Percentiles rank a stretch among this genome's conserved stretches.
These are phyloP conservation scores for Oryza officinalis DNA, from an alignment of 176 grass and related monocot genomes.

Conservation along the genomic window DNA sequence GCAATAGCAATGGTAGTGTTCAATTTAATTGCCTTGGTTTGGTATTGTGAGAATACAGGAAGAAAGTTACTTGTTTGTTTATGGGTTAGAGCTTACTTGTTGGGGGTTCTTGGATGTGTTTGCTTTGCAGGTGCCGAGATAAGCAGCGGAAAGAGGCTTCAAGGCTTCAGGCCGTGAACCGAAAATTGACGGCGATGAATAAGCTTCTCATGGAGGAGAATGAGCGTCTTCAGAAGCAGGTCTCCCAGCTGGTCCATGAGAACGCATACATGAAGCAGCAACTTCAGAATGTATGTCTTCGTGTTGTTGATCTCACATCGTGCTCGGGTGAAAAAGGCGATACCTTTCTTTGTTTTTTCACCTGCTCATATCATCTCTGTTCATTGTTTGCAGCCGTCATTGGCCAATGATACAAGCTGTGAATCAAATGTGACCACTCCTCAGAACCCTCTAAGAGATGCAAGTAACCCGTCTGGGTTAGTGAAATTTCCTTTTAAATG, in stretches of 20 bases:
- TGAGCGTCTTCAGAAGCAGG: constrained; percentile 96
- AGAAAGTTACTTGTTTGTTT: constrained; percentile 2
- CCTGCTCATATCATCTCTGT: background rate
- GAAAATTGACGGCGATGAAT: constrained; percentile 96
- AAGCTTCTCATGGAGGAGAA: constrained; percentile 99
- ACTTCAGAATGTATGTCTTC: constrained; percentile 73
- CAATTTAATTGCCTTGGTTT: background rate
- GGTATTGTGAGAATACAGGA: constrained; percentile 20
- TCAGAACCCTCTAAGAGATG: constrained; percentile 75
- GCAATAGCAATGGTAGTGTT: background rate
- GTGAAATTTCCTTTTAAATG: background rate
- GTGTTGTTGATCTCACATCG: background rate
- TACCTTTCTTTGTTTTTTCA: background rate
- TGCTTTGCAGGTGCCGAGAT: constrained; percentile 74
- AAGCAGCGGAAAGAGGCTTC: constrained; percentile 95
- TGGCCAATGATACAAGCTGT: constrained; percentile 83
- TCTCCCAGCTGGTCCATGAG: constrained; percentile 83
- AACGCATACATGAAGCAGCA: constrained; percentile 94
- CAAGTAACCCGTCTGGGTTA: constrained; percentile 97
- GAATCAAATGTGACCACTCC: constrained; percentile 83
- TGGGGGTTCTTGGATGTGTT: background rate
- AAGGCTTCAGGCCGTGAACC: constrained; percentile 89
- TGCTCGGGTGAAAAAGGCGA: background rate
- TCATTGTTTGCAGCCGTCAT: constrained; percentile 47
- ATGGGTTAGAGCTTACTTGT: background rate